A percentile compares a stretch with the other conserved stretches of the same genome.
Evolutionary conservation across 257 asterid genomes (phyloP).

Genomic region (Jacaranda copaia): DNA sequence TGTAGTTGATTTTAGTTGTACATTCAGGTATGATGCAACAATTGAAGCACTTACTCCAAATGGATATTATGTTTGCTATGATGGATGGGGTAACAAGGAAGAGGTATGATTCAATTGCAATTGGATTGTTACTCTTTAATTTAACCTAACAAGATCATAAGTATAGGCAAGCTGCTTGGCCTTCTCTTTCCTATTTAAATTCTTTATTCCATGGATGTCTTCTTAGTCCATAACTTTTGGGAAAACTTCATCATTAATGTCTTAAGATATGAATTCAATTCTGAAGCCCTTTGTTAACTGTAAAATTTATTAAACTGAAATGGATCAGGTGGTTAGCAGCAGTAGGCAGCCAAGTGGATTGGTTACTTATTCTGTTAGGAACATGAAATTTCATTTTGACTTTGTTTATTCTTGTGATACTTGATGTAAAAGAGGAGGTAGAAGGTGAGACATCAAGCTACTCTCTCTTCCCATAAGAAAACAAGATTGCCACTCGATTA

Average conservation of each 20-base stretch:
- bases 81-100: slow-evolving; percentile 96
- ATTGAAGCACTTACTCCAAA: slow-evolving; percentile 80
- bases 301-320: too few species aligned
- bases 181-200: neutral
- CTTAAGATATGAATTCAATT: neutral
- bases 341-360: neutral
- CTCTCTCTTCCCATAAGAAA: neutral
- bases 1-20: slow-evolving; percentile 67
- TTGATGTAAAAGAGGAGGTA: neutral
- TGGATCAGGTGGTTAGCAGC: neutral
- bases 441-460: neutral
- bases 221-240: neutral
- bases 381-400: neutral
- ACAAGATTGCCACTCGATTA: neutral
- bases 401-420: neutral
- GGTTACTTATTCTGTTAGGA: neutral
- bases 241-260: too few species aligned
- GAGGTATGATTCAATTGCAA: slow-evolving; percentile 61
- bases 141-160: neutral
- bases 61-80: slow-evolving; percentile 79
- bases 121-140: neutral
- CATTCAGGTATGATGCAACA: slow-evolving; percentile 90
- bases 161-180: neutral
- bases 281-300: neutral
- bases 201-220: neutral